Conservation (phyloP, 371 early-diverging fungal genomes). For the Apophysomyces ossiformis region DNA sequence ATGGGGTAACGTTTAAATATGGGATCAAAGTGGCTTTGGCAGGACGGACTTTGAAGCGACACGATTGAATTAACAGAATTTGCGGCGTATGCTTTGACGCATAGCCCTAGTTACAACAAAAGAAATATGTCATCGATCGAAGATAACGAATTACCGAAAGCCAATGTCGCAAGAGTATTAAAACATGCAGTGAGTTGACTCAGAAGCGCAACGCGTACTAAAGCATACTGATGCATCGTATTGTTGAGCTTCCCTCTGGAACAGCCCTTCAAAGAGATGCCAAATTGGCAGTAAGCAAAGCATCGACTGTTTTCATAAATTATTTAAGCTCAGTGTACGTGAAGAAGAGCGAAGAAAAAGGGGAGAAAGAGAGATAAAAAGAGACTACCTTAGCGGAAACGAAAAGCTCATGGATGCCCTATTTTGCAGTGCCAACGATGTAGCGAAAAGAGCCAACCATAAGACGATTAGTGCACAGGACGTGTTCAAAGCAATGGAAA, state of each 20-base stretch:
- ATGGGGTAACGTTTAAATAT: too few relatives aligned
- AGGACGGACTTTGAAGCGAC: too few relatives aligned
- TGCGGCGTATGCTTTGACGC: neutral
- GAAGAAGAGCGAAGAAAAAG: too few relatives aligned
- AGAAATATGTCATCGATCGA: conserved; percentile 48
- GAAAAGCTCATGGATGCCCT: too few relatives aligned
- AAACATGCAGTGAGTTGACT: conserved; percentile 55
- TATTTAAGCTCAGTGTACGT: conserved; percentile 64
- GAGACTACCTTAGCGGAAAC: too few relatives aligned
- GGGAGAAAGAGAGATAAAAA: too few relatives aligned
- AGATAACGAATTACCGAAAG: conserved; percentile 63
- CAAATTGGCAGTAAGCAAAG: conserved; percentile 62
- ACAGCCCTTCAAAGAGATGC: conserved; percentile 67
- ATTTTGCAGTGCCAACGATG: conserved; percentile 55
- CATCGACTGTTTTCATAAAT: conserved; percentile 67
- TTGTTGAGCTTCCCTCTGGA: conserved; percentile 60
- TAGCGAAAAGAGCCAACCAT: conserved; percentile 51
- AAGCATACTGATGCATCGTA: neutral
- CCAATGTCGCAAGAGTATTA: conserved; percentile 62
- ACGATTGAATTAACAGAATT: neutral
- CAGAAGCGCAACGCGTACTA: neutral
- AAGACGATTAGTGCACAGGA: conserved; percentile 55
- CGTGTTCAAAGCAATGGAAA: conserved; percentile 63
- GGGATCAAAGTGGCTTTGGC: too few relatives aligned
- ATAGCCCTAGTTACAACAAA: neutral